These are phyloP conservation scores for Chaetomiaceae sp. DNA, from an alignment of 2,329 filamentous ascomycete species.

Conservation along the genomic window DNA sequence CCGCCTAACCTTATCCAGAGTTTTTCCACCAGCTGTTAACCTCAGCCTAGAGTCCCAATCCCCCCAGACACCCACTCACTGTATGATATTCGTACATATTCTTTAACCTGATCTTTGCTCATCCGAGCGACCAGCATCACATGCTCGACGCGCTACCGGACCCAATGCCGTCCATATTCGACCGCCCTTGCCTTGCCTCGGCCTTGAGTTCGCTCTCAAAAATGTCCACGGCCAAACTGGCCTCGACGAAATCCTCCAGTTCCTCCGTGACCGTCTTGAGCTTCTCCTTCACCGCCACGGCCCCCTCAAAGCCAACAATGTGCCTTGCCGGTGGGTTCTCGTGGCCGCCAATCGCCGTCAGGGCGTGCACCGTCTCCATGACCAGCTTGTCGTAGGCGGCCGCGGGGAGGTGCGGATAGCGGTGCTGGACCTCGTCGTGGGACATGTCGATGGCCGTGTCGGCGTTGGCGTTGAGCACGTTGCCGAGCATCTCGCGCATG, in stretches of 20 bases:
- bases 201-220: conserved; percentile 53
- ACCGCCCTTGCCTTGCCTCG: conserved; percentile 43
- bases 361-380: conserved; percentile 82
- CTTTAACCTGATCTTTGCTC: too few species aligned
- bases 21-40: too few species aligned
- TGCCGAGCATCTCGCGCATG: conserved; percentile 76
- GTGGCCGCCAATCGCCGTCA: conserved; percentile 89
- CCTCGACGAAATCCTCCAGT: conserved; percentile 90
- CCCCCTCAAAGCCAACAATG: conserved; percentile 87
- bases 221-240: conserved; percentile 80
- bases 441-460: conserved; percentile 49
- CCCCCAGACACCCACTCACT: too few species aligned
- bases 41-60: too few species aligned
- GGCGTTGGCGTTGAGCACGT: conserved; percentile 72
- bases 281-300: conserved; percentile 88
- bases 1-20: too few species aligned
- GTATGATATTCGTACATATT: too few species aligned
- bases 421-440: conserved; percentile 49
- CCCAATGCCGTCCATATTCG: conserved; percentile 5
- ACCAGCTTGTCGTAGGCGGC: conserved; percentile 69
- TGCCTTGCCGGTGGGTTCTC: conserved; percentile 93
- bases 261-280: conserved; percentile 94
- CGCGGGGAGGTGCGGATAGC: conserved; percentile 70
- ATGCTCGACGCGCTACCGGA: neutral
- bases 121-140: too few species aligned